Conservation (phyloP, 2,329 filamentous ascomycete genomes). For the Aspergillus sp. region DNA sequence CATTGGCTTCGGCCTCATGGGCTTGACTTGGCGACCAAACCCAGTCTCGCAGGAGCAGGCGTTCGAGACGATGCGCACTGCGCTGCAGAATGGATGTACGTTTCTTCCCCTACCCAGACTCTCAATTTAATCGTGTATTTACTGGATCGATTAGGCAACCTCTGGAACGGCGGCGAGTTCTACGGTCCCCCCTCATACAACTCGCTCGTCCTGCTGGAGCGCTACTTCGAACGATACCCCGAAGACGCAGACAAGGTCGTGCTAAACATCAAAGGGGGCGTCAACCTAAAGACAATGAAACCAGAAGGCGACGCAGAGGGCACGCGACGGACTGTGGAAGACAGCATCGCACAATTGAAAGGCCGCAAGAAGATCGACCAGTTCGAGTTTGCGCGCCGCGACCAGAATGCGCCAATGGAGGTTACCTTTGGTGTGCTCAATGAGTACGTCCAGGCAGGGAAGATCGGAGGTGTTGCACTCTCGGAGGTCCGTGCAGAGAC, state of each 20-base stretch:
- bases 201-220: constrained; percentile 62
- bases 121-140: neutral
- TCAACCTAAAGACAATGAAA: constrained; percentile 39
- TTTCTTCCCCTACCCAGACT: neutral
- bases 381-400: constrained; percentile 64
- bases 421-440: constrained; percentile 47
- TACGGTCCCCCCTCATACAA: constrained; percentile 65
- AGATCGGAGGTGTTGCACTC: constrained; percentile 50
- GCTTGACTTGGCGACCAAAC: neutral
- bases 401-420: constrained; percentile 56
- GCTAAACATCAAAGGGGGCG: constrained; percentile 65
- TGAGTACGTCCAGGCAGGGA: constrained; percentile 47
- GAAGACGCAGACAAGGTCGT: constrained; percentile 66
- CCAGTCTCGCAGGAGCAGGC: constrained; percentile 5
- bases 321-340: constrained; percentile 63
- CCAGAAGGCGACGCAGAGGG: constrained; percentile 60
- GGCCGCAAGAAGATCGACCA: constrained; percentile 65
- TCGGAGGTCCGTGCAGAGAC: constrained; percentile 52
- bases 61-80: constrained; percentile 8
- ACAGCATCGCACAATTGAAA: constrained; percentile 57
- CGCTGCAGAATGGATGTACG: constrained; percentile 8
- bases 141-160: constrained; percentile 32
- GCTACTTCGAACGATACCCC: constrained; percentile 67
- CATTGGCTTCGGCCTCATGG: constrained; percentile 16
- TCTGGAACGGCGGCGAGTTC: constrained; percentile 69